phyloP scores from a whole-genome alignment of 2,329 filamentous ascomycete species.

The Colletotrichum tropicicola region DNA sequence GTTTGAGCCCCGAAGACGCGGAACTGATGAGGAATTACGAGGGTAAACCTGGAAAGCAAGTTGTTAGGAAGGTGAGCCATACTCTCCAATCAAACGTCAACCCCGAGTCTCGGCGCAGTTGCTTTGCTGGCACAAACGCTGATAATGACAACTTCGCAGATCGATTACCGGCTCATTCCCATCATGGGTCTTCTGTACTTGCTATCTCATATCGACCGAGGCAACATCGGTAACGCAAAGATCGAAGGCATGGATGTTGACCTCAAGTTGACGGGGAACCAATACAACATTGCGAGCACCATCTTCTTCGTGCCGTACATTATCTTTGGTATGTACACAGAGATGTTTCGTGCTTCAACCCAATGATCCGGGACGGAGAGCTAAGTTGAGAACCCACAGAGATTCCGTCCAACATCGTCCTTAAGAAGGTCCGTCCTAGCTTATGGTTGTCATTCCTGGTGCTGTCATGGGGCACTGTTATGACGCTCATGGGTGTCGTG shows the following conservation, averaged over 20 bases:
- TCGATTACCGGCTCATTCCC: constrained; percentile 32
- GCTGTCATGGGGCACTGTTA: constrained; percentile 36
- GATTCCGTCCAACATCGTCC: constrained; percentile 68
- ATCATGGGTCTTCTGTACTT: constrained; percentile 32
- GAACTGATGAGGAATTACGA: neutral
- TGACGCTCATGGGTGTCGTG: constrained; percentile 33
- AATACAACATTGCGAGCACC: constrained; percentile 16
- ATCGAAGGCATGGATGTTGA: constrained; percentile 16
- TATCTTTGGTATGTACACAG: constrained; percentile 56
- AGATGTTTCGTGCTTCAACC: too few relatives aligned
- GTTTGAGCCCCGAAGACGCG: neutral
- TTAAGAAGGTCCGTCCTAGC: constrained; percentile 64
- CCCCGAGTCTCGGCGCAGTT: too few relatives aligned
- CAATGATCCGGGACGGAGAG: neutral
- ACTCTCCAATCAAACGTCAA: too few relatives aligned
- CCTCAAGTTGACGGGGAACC: constrained; percentile 1
- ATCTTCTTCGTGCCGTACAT: constrained; percentile 59
- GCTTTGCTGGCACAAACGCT: too few relatives aligned
- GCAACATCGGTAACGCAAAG: constrained; percentile 19
- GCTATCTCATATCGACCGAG: constrained; percentile 32
- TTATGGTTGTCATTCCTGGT: constrained; percentile 47
- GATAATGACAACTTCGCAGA: constrained; percentile 17
- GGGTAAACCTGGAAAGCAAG: constrained; percentile 22
- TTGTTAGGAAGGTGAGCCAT: constrained; percentile 22
- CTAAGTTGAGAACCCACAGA: constrained; percentile 52